Evolutionary conservation across 331 rosid genomes (phyloP), one percentile per base, ranked within the genome.

Genomic region (Dryas integrifolia): DNA sequence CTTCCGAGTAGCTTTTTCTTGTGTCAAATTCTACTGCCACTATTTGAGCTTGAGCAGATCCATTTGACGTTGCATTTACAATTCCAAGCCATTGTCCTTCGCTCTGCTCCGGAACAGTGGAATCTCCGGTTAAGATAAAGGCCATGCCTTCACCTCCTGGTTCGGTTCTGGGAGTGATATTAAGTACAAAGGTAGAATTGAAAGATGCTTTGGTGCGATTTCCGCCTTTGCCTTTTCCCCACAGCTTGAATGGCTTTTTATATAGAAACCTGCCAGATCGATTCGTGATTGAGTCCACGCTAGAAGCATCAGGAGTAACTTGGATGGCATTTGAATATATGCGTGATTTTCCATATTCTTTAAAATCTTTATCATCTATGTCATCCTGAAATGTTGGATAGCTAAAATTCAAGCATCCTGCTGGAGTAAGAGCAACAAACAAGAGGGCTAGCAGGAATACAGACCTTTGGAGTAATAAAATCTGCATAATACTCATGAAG

Each of bases 1-100:
- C 96, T 57, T 86, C 60, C 3, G 43, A 14, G 43, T 65, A 86
- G 68, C 86, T 92, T 61, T 84, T 71, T 52, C 82, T 80, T 1
- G 96, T 89, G 78, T 92, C 97, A 2, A 92, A 89, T 52, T 92
- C 96, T 2, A 92, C 81, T 0, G 92, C 97, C 9, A 89, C 76
- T 35, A 88, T 78, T 40, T 24, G 58, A 1, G 63, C 82, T 58
- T 24, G 6, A 7, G 48, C 1, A 44, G 80, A 68, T 67, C 93
- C 94, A 49, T 83, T 85, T 7, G 86, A 79, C 0, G 41, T 21
- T 43, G 85, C 73, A 69, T 83, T 89, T 8, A 86, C 90, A 69
- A 84, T 86, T 24, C 93, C 96, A 14, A 91, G 85, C 97, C 96
- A 92, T 65, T 83, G 7, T 7, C 93, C 93, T 0, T 39, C 5